Conservation (phyloP, 306 rosid genomes). For the Corylus heterophylla region DNA sequence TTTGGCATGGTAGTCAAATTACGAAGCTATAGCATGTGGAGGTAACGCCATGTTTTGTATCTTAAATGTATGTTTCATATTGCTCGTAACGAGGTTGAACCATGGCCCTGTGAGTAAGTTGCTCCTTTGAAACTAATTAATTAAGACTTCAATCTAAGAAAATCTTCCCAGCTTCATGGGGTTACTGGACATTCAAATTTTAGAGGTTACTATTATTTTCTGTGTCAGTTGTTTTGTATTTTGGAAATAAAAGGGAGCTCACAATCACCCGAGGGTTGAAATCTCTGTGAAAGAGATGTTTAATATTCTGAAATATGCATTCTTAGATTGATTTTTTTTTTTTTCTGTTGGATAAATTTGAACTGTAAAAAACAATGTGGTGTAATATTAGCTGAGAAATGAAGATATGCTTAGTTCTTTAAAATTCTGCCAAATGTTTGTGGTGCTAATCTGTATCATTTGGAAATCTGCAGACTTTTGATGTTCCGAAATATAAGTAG, state of each 20-base stretch:
- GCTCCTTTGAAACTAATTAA: not conserved
- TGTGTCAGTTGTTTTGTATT: not conserved
- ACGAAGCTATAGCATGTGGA: not conserved
- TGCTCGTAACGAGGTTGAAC: not conserved
- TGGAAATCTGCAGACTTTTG: conserved; percentile 61
- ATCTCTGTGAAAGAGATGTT: not conserved
- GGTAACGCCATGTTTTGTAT: not conserved
- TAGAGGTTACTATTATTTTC: not conserved
- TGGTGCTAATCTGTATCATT: conserved; percentile 24
- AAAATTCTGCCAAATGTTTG: conserved; percentile 11
- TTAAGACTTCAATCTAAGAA: not conserved
- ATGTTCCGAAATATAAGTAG: conserved; percentile 57
- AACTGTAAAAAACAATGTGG: not conserved
- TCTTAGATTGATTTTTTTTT: not conserved
- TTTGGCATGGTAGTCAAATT: not conserved
- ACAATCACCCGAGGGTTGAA: not conserved
- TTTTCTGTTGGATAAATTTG: not conserved
- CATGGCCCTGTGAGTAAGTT: not conserved
- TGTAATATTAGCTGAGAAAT: not conserved
- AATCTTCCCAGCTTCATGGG: not conserved
- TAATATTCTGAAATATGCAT: not conserved
- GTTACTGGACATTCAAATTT: not conserved
- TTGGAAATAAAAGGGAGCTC: not conserved
- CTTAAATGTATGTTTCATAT: not conserved
- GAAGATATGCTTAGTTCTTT: conserved; percentile 15